Evolutionary conservation across 1,284 basidiomycete species (phyloP), one percentile per base, ranked within the genome.

Genomic region (Malassezia brasiliensis): DNA sequence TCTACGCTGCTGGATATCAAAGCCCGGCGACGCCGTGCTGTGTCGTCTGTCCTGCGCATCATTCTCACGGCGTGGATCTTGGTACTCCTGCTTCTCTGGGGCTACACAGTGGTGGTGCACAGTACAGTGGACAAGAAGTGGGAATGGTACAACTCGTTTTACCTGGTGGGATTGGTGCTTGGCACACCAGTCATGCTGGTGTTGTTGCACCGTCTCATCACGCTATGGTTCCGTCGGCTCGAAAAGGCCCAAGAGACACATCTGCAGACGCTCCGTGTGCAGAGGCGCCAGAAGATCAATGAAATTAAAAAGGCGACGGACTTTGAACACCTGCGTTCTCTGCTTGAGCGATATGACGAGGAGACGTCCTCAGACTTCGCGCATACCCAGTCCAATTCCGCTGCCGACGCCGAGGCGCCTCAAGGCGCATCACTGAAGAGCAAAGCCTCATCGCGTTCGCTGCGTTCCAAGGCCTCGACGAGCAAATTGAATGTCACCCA

Each of bases 251-350:
- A 56, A 41, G 91, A 96, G 75, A 86, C 83, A 68, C 83, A 84
- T 11, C 79, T 98, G 15, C 83, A 85, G 57, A 75, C 78, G 0
- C 79, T 96, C 11, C 81, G 87, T 63, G 85, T 85, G 68, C 80
- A 86, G 68, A 89, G 91, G 65, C 83, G 87, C 35, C 81, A 82
- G 37, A 91, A 89, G 73, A 82, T 99, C 30, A 91, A 94, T 64
- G 91, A 96, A 69, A 87, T 98, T 66, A 99, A 99, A 79, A 87
- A 89, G 77, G 90, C 88, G 67, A 96, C 90, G 0, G 91, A 93
- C 67, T 99, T 88, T 76, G 90, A 99, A 74, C 83, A 83, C 25
- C 93, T 90, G 15, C 84, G 87, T 49, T 86, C 85, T 66, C 81
- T 99, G 45, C 79, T 99, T 14, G 90, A 96, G 72, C 83, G 84